Percentiles rank a stretch among this genome's conserved stretches.
Conservation (phyloP, 2,329 filamentous ascomycete genomes). For the Paraconiothyrium sp. region DNA sequence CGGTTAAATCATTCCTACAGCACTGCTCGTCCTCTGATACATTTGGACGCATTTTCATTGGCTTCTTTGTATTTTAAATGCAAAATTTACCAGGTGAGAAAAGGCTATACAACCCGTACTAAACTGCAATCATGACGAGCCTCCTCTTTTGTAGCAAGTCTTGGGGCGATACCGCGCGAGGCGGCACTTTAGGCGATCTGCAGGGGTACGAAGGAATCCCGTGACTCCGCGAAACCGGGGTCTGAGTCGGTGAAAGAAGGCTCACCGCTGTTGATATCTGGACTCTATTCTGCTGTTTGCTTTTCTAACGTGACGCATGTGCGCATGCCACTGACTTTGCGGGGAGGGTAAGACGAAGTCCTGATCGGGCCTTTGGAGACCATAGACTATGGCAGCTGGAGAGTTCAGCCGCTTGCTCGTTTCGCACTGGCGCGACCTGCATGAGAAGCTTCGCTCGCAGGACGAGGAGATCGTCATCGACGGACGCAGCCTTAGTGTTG, state of each 20-base stretch:
- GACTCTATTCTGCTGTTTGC: slow-evolving; percentile 1
- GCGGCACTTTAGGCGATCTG: not conserved
- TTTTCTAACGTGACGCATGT: not conserved
- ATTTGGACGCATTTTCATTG: not conserved
- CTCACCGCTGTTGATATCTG: slow-evolving; percentile 4
- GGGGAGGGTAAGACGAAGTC: not conserved
- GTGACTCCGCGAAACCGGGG: slow-evolving; percentile 13
- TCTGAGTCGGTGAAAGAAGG: slow-evolving; percentile 13
- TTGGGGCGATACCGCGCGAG: slow-evolving; percentile 4
- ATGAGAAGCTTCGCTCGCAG: slow-evolving; percentile 22
- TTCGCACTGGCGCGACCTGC: slow-evolving; percentile 28
- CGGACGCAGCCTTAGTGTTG: slow-evolving; percentile 23
- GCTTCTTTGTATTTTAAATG: not conserved
- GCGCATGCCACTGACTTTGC: not conserved
- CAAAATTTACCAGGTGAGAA: slow-evolving; percentile 9
- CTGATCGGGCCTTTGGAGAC: not conserved
- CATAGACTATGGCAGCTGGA: slow-evolving; percentile 20
- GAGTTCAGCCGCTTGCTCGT: slow-evolving; percentile 26
- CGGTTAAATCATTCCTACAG: slow-evolving; percentile 18
- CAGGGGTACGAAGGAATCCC: slow-evolving; percentile 8
- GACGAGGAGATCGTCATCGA: slow-evolving; percentile 26
- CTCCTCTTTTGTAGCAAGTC: not conserved
- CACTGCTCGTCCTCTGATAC: not conserved
- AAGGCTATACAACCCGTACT: not conserved
- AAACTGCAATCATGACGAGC: slow-evolving; percentile 2